Conservation (phyloP, 2,329 filamentous ascomycete species). For the Xylaria sp. region DNA sequence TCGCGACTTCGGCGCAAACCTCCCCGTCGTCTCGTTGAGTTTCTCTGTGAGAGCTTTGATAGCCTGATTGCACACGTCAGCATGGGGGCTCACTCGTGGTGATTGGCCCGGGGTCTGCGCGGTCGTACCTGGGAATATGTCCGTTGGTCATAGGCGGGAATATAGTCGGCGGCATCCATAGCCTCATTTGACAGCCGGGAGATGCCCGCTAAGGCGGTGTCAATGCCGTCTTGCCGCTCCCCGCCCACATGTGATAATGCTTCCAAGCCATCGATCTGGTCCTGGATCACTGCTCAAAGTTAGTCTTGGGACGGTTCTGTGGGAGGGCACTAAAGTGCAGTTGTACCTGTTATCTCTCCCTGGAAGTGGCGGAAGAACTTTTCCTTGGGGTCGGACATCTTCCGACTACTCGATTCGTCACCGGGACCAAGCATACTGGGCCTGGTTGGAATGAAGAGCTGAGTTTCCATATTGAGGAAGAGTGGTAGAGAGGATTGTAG, state of each 20-base stretch:
- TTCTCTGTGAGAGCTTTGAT: conserved; percentile 82
- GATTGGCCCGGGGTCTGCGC: neutral
- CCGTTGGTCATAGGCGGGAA: conserved; percentile 88
- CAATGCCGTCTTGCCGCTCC: conserved; percentile 79
- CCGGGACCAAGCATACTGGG: conserved; percentile 21
- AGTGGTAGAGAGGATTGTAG: neutral
- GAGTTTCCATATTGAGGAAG: conserved; percentile 20
- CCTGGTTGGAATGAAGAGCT: conserved; percentile 32
- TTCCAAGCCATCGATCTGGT: conserved; percentile 71
- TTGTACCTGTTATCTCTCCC: conserved; percentile 69
- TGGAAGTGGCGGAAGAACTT: conserved; percentile 86
- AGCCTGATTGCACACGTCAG: conserved; percentile 50
- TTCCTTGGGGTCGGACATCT: conserved; percentile 64
- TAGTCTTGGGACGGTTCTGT: neutral
- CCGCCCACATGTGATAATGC: conserved; percentile 65
- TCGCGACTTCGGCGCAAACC: conserved; percentile 73
- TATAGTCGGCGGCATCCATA: conserved; percentile 77
- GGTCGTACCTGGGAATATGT: conserved; percentile 73
- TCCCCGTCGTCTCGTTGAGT: conserved; percentile 69
- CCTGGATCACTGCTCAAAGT: conserved; percentile 66
- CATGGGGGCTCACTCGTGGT: neutral
- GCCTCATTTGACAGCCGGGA: conserved; percentile 81
- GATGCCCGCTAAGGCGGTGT: conserved; percentile 79
- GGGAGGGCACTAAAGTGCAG: neutral
- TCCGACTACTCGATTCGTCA: conserved; percentile 30